Percentiles rank a stretch among this genome's conserved stretches.
These are phyloP conservation scores for Ceratobasidium sp. DNA, from an alignment of 1,284 basidiomycete genomes.

Conservation along the genomic window DNA sequence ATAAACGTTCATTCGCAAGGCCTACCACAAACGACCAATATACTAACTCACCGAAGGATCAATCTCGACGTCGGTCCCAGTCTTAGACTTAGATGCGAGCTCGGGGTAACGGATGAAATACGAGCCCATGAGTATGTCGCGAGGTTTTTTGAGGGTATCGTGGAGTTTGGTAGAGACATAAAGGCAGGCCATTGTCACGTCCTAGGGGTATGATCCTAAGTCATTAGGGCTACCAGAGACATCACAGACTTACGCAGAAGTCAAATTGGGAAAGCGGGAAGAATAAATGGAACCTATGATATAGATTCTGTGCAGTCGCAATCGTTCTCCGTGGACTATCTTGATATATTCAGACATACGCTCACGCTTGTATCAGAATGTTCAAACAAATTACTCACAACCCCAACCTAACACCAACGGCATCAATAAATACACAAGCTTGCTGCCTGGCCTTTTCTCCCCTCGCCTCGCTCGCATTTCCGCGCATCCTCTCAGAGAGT, in stretches of 20 bases:
- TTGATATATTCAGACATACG: constrained; percentile 12
- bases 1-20: not conserved
- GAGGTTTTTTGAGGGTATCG: constrained; percentile 95
- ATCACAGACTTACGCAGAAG: constrained; percentile 69
- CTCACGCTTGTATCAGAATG: constrained; percentile 9
- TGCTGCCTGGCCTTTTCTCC: constrained; percentile 83
- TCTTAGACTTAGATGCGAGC: constrained; percentile 76
- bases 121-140: constrained; percentile 86
- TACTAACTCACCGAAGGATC: constrained; percentile 69
- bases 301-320: constrained; percentile 91
- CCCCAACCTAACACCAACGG: constrained; percentile 84
- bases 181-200: constrained; percentile 85
- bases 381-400: constrained; percentile 70
- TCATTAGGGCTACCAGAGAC: not conserved
- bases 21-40: not conserved
- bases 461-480: constrained; percentile 78
- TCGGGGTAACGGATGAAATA: constrained; percentile 87
- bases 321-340: constrained; percentile 91
- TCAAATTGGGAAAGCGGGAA: constrained; percentile 92
- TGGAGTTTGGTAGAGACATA: constrained; percentile 97
- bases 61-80: constrained; percentile 80
- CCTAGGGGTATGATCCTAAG: constrained; percentile 58
- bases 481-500: constrained; percentile 81
- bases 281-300: constrained; percentile 95
- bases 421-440: constrained; percentile 89